These are phyloP conservation scores for Hypoxylon crocopeplum DNA, from an alignment of 495 filamentous ascomycete species.

Conservation along the genomic window DNA sequence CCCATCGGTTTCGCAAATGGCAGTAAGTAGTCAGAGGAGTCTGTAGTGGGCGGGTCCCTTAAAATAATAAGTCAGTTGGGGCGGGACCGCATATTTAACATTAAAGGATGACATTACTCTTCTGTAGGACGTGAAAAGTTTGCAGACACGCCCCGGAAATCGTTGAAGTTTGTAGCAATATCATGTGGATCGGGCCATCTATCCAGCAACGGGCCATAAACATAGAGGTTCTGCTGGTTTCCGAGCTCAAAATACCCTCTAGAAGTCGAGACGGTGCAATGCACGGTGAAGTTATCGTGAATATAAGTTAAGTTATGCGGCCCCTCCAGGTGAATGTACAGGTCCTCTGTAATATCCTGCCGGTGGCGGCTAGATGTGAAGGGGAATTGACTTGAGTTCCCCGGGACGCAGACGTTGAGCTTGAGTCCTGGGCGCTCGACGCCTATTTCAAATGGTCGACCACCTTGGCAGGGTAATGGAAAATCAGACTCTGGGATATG, in stretches of 20 bases:
- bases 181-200: slow-evolving; percentile 4
- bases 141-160: background rate
- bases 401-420: background rate
- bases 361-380: slow-evolving; percentile 3
- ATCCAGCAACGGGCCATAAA: slow-evolving; percentile 3
- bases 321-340: slow-evolving; percentile 2
- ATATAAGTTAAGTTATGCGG: background rate
- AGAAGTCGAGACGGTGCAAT: background rate
- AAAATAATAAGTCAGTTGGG: background rate
- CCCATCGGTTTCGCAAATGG: background rate
- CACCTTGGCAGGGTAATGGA: background rate
- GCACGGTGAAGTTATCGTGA: background rate
- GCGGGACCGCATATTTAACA: background rate
- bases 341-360: slow-evolving; percentile 1
- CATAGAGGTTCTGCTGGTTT: background rate
- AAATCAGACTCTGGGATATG: background rate
- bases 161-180: background rate
- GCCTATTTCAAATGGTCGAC: background rate
- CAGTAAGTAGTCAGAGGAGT: background rate
- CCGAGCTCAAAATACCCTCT: slow-evolving; percentile 4
- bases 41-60: background rate
- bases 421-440: background rate
- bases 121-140: background rate
- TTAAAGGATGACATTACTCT: background rate
- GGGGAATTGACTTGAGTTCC: slow-evolving; percentile 3